Conservation (phyloP, 2,329 filamentous ascomycete genomes). For the Ascochyta lentis region DNA sequence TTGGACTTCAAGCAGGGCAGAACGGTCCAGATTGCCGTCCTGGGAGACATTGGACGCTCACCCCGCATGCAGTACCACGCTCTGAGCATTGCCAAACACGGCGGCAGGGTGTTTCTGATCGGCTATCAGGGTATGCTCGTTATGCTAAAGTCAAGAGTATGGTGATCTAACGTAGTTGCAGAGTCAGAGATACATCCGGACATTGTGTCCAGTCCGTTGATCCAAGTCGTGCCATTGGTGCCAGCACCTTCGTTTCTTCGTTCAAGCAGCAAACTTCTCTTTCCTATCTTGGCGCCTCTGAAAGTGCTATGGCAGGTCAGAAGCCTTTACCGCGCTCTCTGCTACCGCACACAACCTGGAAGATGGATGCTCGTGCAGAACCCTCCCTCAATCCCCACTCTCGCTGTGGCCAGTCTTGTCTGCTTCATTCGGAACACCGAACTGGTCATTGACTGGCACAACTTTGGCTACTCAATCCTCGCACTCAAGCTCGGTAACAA, state of each 20-base stretch:
- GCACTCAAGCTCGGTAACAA: constrained; percentile 66
- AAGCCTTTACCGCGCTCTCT: constrained; percentile 73
- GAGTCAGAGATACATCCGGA: constrained; percentile 85
- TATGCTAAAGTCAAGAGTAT: not conserved
- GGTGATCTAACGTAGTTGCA: constrained; percentile 33
- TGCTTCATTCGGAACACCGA: constrained; percentile 79
- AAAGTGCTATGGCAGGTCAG: constrained; percentile 86
- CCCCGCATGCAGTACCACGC: constrained; percentile 99
- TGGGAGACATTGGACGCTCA: constrained; percentile 94
- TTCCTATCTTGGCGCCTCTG: constrained; percentile 77
- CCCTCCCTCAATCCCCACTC: constrained; percentile 90
- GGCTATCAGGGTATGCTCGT: constrained; percentile 75
- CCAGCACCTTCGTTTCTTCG: constrained; percentile 71
- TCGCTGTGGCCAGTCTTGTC: constrained; percentile 75
- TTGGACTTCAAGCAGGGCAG: constrained; percentile 48
- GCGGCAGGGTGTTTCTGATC: constrained; percentile 80
- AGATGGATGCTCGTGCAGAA: constrained; percentile 93
- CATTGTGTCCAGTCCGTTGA: constrained; percentile 70
- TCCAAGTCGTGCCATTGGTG: constrained; percentile 74
- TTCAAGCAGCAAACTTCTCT: constrained; percentile 73
- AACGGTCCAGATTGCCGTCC: constrained; percentile 81
- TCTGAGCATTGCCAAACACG: constrained; percentile 84
- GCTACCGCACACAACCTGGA: constrained; percentile 75
- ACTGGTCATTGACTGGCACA: constrained; percentile 96
- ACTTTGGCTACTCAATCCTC: constrained; percentile 95